These are phyloP conservation scores for Macrophomina tecta DNA, from an alignment of 2,329 filamentous ascomycete genomes.

Conservation along the genomic window DNA sequence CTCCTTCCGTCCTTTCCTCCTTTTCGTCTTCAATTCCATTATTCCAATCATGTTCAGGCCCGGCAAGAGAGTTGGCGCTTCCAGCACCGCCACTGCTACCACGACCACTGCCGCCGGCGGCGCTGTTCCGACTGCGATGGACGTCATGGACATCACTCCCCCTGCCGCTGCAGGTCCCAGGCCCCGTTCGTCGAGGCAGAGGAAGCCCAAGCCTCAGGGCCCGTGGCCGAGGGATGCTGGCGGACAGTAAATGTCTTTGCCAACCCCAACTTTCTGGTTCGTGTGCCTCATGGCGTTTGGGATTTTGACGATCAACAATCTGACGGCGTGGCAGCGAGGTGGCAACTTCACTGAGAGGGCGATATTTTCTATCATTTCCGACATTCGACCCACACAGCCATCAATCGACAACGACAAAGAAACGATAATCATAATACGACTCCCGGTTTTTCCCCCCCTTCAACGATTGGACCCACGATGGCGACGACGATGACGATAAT, in stretches of 20 bases:
- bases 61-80: conserved; percentile 2
- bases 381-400: not conserved
- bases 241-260: conserved; percentile 2
- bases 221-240: conserved; percentile 19
- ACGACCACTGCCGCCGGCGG: conserved; percentile 9
- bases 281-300: not conserved
- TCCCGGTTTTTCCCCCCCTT: not conserved
- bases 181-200: conserved; percentile 8
- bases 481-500: not conserved
- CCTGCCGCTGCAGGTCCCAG: not conserved
- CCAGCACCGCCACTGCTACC: not conserved
- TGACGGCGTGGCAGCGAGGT: not conserved
- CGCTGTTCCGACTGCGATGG: not conserved
- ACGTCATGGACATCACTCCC: not conserved
- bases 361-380: not conserved
- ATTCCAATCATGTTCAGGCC: conserved; percentile 23
- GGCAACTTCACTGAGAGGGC: not conserved
- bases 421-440: not conserved
- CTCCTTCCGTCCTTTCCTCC: conserved; percentile 20
- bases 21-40: conserved; percentile 22
- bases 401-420: not conserved
- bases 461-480: not conserved
- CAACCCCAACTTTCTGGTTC: not conserved
- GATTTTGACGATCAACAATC: not conserved
- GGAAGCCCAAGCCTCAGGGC: conserved; percentile 17